These are phyloP conservation scores for Suillus ampliporus DNA, from an alignment of 768 basidiomycete genomes.

Conservation along the genomic window DNA sequence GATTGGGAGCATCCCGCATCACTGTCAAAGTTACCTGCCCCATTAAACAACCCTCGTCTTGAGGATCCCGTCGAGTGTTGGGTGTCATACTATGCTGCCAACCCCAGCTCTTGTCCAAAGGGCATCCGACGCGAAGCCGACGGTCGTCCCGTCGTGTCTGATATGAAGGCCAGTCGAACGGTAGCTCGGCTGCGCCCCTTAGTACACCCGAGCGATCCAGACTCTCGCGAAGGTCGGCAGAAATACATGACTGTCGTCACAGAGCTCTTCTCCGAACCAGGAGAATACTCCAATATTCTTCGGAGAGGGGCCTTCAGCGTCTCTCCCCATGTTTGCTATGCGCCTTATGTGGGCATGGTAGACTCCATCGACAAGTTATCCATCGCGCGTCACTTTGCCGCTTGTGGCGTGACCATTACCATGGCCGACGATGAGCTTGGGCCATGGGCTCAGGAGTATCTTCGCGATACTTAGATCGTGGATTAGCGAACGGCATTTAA, in stretches of 20 bases:
- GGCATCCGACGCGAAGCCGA: constrained; percentile 49
- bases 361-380: constrained; percentile 37
- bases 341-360: constrained; percentile 36
- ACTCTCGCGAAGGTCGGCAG: constrained; percentile 40
- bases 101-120: constrained; percentile 52
- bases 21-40: constrained; percentile 22
- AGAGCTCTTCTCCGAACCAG: constrained; percentile 46
- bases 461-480: constrained; percentile 33
- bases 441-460: constrained; percentile 46
- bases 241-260: constrained; percentile 47
- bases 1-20: constrained; percentile 35
- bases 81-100: constrained; percentile 50
- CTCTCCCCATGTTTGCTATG: constrained; percentile 37
- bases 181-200: constrained; percentile 54
- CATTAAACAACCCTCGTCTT: constrained; percentile 49
- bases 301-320: constrained; percentile 41
- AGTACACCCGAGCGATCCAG: constrained; percentile 37
- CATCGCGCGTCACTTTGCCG: constrained; percentile 49
- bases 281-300: constrained; percentile 46
- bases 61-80: constrained; percentile 53
- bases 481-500: neutral
- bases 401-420: constrained; percentile 44
- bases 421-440: constrained; percentile 42
- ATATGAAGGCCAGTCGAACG: constrained; percentile 53
- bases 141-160: constrained; percentile 44